Evolutionary conservation across 2,329 filamentous ascomycete genomes (phyloP).

Genomic region (Fusarium heterosporum): DNA sequence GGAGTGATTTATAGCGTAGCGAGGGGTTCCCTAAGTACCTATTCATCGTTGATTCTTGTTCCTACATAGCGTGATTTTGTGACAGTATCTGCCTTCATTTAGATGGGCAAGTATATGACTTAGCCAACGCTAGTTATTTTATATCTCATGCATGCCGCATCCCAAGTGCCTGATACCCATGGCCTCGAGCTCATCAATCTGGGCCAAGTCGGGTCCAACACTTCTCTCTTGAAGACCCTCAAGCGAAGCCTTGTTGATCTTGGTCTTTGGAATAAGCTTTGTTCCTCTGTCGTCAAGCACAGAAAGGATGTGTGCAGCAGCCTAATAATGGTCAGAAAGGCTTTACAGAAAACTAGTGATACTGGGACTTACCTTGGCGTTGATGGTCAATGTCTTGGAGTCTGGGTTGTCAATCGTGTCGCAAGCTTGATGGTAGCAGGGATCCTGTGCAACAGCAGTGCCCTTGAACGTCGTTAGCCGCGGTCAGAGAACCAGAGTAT

Average conservation of each 20-base stretch:
- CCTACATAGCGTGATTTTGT: not conserved
- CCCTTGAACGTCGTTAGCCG: not conserved
- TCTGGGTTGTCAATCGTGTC: slow-evolving; percentile 54
- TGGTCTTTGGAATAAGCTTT: slow-evolving; percentile 44
- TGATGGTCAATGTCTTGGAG: slow-evolving; percentile 48
- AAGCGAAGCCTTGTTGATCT: slow-evolving; percentile 26
- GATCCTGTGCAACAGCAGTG: slow-evolving; percentile 39
- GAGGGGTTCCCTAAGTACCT: not conserved
- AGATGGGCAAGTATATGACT: too few relatives aligned
- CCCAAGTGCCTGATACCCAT: slow-evolving; percentile 52
- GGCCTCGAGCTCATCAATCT: slow-evolving; percentile 51
- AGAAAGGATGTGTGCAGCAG: slow-evolving; percentile 61
- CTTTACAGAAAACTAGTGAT: accelerated
- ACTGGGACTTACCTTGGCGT: slow-evolving; percentile 34
- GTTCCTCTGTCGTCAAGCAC: slow-evolving; percentile 42
- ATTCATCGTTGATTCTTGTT: not conserved
- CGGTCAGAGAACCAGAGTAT: accelerated
- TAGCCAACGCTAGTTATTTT: not conserved
- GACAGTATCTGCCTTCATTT: too few relatives aligned
- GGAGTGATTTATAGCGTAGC: not conserved
- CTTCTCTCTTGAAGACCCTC: slow-evolving; percentile 27
- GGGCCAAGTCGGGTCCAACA: slow-evolving; percentile 33
- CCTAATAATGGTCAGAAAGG: slow-evolving; percentile 9
- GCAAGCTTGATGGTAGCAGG: slow-evolving; percentile 51
- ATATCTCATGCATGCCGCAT: slow-evolving; percentile 46